Evolutionary conservation across 768 basidiomycete species (phyloP), one percentile per base, ranked within the genome.

Genomic region (Collybia nuda): DNA sequence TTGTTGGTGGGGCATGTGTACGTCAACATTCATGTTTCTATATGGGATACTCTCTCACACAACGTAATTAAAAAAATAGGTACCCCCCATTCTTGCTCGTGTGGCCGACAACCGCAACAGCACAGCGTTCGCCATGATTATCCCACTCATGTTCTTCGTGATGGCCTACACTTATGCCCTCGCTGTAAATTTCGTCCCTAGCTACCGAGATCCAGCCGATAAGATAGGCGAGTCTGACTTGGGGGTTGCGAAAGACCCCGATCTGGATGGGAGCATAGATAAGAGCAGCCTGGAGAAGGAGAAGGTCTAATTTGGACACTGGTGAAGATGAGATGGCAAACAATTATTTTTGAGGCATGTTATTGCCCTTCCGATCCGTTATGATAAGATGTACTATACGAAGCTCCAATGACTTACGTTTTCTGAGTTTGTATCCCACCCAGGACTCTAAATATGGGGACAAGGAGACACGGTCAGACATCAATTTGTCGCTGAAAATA

Each of bases 101-200:
- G 65, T 64, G 14, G 65, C 68, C 1, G 68, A 67, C 48, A 40
- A 56, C 15, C 64, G 59, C 50, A 62, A 67, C 50, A 63, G 60
- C 35, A 69, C 67, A 15, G 68, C 65, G 14, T 60, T 65, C 21
- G 68, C 63, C n/a, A 66, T 69, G 65, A 57, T 69, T 22, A 62
- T 69, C 14, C 68, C 68, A 2, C 57, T 58, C 15, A 62, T 63
- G 43, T 69, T 67, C 60, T 64, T 64, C 50, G 28, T 62, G 40
- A 56, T 61, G 19, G 61, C 68, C 2, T 60, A 57, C 38, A 46
- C 55, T 2, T 69, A 67, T 35, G 61, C 67, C 14, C 2, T 67
- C 9, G 60, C 58, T 17, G 66, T 66, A 44, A 69, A 69, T 56
- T 69, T 67, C 48, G 56, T 62, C 14, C 65, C 66, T 3, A 32